These are phyloP conservation scores for Sporobolomyces pararoseus DNA, from an alignment of 768 basidiomycete species.

Conservation along the genomic window DNA sequence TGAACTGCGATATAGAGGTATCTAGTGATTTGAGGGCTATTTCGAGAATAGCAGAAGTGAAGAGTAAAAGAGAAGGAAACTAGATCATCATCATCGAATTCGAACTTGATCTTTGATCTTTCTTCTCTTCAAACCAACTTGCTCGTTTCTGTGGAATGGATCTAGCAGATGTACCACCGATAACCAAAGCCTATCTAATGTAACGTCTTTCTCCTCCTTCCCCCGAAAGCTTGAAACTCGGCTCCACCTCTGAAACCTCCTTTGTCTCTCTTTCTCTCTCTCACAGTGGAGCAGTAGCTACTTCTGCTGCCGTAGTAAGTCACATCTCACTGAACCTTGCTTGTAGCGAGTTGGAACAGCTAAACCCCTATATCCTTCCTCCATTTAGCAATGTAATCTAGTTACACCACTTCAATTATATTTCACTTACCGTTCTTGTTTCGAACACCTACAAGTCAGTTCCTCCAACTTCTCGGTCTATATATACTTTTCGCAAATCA, in stretches of 20 bases:
- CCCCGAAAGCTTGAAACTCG: no score
- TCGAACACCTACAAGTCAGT: slow-evolving; percentile 43
- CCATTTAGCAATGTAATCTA: slow-evolving; percentile 46
- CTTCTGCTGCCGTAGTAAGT: background rate
- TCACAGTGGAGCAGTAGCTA: background rate
- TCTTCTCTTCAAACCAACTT: no score
- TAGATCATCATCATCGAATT: background rate
- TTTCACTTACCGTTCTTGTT: slow-evolving; percentile 43
- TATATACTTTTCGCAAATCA: background rate
- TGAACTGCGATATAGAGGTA: no score
- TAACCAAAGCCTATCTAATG: slow-evolving; percentile 44
- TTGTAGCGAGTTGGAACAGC: no score
- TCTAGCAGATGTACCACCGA: slow-evolving; percentile 37
- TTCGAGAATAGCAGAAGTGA: no score
- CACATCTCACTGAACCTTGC: no score
- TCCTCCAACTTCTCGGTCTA: background rate
- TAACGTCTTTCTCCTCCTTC: background rate
- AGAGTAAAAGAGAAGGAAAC: background rate
- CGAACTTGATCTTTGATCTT: no score
- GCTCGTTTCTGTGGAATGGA: slow-evolving; percentile 20
- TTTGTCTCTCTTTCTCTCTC: slow-evolving; percentile 3
- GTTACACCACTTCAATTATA: slow-evolving; percentile 46
- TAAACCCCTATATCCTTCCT: no score
- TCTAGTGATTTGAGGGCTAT: no score
- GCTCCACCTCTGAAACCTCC: no score